These are phyloP conservation scores for Amoebophrya sp. DNA, from an alignment of 169 alveolate species.

Conservation along the genomic window DNA sequence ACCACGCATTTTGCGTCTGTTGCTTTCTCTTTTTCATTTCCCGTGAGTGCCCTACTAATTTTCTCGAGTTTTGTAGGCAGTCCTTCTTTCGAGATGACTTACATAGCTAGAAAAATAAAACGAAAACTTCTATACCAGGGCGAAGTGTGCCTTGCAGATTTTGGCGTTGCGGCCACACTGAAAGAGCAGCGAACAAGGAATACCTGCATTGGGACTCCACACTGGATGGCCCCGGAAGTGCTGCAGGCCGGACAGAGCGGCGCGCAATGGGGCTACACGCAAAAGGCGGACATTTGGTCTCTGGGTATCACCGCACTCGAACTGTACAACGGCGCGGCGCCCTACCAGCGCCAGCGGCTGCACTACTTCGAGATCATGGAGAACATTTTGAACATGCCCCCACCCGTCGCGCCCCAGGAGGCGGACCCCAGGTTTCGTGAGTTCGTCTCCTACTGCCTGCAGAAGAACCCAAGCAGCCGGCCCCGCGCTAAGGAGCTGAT, in stretches of 20 bases:
- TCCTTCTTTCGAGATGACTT: no score
- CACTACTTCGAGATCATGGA: constrained; percentile 44
- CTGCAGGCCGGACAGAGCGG: constrained; percentile 39
- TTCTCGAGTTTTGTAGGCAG: no score
- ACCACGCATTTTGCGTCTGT: no score
- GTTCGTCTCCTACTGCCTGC: constrained; percentile 39
- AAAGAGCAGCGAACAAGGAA: constrained; percentile 55
- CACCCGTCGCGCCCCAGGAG: constrained; percentile 31
- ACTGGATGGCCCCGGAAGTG: constrained; percentile 71
- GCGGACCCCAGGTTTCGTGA: constrained; percentile 28
- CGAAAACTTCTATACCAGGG: background rate
- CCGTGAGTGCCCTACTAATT: no score
- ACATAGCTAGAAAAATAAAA: no score
- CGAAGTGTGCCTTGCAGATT: constrained; percentile 56
- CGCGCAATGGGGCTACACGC: constrained; percentile 44
- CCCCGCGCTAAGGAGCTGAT: background rate
- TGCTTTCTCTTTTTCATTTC: no score
- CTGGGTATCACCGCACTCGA: constrained; percentile 62
- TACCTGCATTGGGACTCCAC: constrained; percentile 63
- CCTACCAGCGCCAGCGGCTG: constrained; percentile 53
- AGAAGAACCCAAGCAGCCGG: constrained; percentile 43
- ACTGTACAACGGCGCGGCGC: constrained; percentile 63
- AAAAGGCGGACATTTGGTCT: constrained; percentile 63
- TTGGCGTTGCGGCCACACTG: constrained; percentile 66
- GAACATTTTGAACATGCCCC: constrained; percentile 36